phyloP scores from a whole-genome alignment of 1,284 basidiomycete genomes.

The Trametes hirsuta region DNA sequence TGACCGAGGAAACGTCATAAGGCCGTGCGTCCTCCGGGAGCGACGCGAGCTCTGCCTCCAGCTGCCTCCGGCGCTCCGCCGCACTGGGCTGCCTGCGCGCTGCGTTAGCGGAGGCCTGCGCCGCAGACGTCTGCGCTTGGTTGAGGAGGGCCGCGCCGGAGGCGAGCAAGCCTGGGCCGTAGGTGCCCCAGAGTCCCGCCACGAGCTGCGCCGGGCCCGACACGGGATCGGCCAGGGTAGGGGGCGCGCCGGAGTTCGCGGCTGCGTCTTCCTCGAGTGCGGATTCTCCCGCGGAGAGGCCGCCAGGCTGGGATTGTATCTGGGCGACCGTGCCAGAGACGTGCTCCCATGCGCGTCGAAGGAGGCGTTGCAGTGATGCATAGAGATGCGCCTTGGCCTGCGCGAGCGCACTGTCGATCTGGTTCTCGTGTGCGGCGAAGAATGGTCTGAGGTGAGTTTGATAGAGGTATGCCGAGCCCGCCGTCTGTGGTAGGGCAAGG shows the following conservation, averaged over 20 bases:
- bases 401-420: conserved; percentile 80
- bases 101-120: conserved; percentile 28
- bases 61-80: conserved; percentile 50
- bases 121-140: conserved; percentile 28
- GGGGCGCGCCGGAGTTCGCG: conserved; percentile 43
- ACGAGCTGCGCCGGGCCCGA: conserved; percentile 66
- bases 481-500: conserved; percentile 88
- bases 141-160: conserved; percentile 61
- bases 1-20: conserved; percentile 34
- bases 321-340: conserved; percentile 51
- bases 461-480: conserved; percentile 84
- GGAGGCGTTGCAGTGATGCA: conserved; percentile 64
- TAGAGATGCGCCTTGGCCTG: conserved; percentile 62
- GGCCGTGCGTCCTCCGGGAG: conserved; percentile 33
- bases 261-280: conserved; percentile 33
- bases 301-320: conserved; percentile 23
- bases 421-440: conserved; percentile 73
- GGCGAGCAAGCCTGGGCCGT: conserved; percentile 73
- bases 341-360: conserved; percentile 65
- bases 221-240: conserved; percentile 55
- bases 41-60: conserved; percentile 61
- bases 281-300: conserved; percentile 1
- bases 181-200: conserved; percentile 69
- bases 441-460: conserved; percentile 77
- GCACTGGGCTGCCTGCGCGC: conserved; percentile 14